These are phyloP conservation scores for Termitomyces eurrhizus DNA, from an alignment of 768 basidiomycete genomes.

Conservation along the genomic window DNA sequence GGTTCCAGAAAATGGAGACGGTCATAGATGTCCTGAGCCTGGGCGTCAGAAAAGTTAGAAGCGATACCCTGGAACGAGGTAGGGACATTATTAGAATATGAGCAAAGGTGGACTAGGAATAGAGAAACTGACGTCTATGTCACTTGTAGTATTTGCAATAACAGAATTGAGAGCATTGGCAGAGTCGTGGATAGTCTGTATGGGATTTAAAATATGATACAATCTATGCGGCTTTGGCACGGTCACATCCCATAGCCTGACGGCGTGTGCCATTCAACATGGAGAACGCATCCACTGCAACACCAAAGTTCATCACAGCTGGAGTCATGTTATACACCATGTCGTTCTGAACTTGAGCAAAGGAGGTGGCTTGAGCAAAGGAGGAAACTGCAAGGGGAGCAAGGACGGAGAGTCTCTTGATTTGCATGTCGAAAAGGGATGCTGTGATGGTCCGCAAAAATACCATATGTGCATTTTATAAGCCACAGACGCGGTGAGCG, in stretches of 20 bases:
- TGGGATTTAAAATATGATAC: neutral
- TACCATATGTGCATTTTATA: too few species aligned
- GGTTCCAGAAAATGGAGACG: constrained; percentile 23
- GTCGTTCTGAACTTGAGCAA: neutral
- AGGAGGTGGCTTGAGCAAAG: neutral
- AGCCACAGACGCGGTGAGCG: too few species aligned
- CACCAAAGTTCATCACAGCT: too few species aligned
- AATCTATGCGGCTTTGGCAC: neutral
- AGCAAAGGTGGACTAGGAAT: neutral
- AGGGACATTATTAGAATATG: neutral
- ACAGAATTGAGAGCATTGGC: constrained; percentile 19
- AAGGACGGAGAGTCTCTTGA: too few species aligned
- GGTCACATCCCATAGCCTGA: neutral
- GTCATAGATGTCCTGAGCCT: constrained; percentile 21
- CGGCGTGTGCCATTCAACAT: neutral
- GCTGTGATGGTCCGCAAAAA: too few species aligned
- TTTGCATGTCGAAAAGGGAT: too few species aligned
- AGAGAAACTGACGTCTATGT: constrained; percentile 19
- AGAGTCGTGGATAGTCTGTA: constrained; percentile 30
- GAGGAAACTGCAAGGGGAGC: neutral
- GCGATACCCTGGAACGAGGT: constrained; percentile 14
- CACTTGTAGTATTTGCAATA: constrained; percentile 24
- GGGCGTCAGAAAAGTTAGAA: constrained; percentile 18
- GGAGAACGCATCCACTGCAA: neutral
- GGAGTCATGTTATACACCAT: neutral